phyloP scores from a whole-genome alignment of 768 basidiomycete genomes.

The Tylopilus rubrobrunneus region DNA sequence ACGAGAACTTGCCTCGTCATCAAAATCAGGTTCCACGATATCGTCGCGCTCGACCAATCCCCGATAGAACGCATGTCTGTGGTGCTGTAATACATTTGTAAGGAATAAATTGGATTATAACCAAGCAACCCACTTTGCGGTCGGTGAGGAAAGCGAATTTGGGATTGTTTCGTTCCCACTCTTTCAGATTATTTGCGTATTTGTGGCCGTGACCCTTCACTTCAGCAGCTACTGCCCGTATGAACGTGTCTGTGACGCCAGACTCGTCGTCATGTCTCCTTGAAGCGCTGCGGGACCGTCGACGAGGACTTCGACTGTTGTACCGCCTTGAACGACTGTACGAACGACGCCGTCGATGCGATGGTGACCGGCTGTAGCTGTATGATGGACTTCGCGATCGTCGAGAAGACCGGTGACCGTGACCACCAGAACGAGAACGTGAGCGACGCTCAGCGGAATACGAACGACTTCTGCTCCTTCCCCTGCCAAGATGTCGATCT shows the following conservation, averaged over 20 bases:
- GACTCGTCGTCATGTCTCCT: constrained; percentile 42
- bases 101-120: constrained; percentile 1
- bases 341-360: constrained; percentile 41
- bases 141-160: constrained; percentile 77
- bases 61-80: constrained; percentile 65
- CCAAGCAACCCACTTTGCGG: constrained; percentile 43
- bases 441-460: constrained; percentile 26
- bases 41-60: constrained; percentile 60
- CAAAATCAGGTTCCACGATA: constrained; percentile 63
- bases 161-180: constrained; percentile 74
- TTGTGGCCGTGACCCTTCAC: constrained; percentile 75
- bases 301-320: constrained; percentile 46
- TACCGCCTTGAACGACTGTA: constrained; percentile 46
- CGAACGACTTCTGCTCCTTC: constrained; percentile 25
- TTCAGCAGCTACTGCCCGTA: constrained; percentile 81
- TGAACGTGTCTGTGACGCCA: constrained; percentile 77
- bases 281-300: constrained; percentile 32
- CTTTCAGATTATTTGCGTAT: constrained; percentile 71
- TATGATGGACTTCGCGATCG: constrained; percentile 27
- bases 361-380: constrained; percentile 34
- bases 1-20: constrained; percentile 62
- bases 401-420: constrained; percentile 21
- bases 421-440: constrained; percentile 32
- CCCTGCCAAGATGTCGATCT: constrained; percentile 25
- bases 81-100: constrained; percentile 46